A percentile compares a stretch with the other conserved stretches of the same genome.
Evolutionary conservation across 768 basidiomycete species (phyloP).

Genomic region (Cantharellus cinnabarinus): DNA sequence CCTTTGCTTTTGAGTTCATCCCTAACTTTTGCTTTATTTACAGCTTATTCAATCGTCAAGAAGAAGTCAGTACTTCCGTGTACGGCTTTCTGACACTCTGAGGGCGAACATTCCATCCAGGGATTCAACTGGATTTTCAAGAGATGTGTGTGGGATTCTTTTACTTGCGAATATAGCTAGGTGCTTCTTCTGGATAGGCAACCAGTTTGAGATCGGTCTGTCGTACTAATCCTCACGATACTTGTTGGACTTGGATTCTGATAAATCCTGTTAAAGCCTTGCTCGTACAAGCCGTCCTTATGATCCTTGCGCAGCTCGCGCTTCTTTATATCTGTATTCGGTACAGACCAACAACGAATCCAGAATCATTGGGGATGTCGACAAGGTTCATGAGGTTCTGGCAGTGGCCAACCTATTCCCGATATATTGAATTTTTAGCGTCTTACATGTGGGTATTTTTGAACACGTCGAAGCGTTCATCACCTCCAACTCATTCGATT

Average conservation of each 20-base stretch:
- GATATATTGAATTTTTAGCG: conserved; percentile 68
- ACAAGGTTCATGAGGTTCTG: conserved; percentile 56
- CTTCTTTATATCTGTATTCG: conserved; percentile 64
- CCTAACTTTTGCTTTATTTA: background rate
- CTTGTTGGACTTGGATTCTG: background rate
- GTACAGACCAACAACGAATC: conserved; percentile 39
- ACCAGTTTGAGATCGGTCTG: conserved; percentile 40
- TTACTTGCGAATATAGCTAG: conserved; percentile 51
- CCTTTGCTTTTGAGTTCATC: conserved; percentile 17
- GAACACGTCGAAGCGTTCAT: conserved; percentile 44
- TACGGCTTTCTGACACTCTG: conserved; percentile 4
- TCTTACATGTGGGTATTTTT: conserved; percentile 66
- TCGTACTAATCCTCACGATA: background rate
- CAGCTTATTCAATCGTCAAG: conserved; percentile 51
- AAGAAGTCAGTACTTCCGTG: conserved; percentile 32
- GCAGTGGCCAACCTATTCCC: conserved; percentile 64
- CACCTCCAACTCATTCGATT: conserved; percentile 1
- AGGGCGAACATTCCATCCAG: conserved; percentile 19
- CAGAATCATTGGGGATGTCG: conserved; percentile 39
- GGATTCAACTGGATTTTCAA: conserved; percentile 70
- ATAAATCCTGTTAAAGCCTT: conserved; percentile 21
- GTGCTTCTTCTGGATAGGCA: conserved; percentile 81
- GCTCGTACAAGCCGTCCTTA: conserved; percentile 61
- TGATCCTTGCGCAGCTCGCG: conserved; percentile 72
- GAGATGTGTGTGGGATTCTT: conserved; percentile 73